Evolutionary conservation across 768 basidiomycete species (phyloP), one percentile per base, ranked within the genome.

Genomic region (Scleroderma citrinum): DNA sequence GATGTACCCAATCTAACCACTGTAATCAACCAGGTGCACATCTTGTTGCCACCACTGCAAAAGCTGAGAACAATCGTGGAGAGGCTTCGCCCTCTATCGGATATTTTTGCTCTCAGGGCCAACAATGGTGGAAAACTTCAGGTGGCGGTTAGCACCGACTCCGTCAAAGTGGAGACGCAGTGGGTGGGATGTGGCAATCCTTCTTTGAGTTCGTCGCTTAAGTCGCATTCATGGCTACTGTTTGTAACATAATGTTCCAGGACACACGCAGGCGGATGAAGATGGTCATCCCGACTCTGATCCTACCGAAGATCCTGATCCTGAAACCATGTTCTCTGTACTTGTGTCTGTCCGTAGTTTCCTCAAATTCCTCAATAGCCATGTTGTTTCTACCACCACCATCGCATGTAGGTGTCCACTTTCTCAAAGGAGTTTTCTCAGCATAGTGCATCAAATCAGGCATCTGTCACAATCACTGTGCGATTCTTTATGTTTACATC

Each of bases 401-500:
- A 91, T 94, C 51, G 89, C 87, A 29, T 87, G 91, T 90, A 56
- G 39, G 87, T 71, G 16, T 21, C n/a, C 12, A 16, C 39, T 49
- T 26, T 7, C 8, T 8, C n/a, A 3, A 3, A 7, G 2, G 5
- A 20, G 24, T n/a, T 46, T 31, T 13, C 12, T 17, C 48, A 8
- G 24, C 37, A 47, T 16, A 56, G 13, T 35, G 11, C 35, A 38
- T 29, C 51, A 21, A 24, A 23, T 0, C 59, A 93, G 90, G 85
- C 59, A 76, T 93, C 44, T 93, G 91, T 60, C 81, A 83, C 55
- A 76, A 81, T 50, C 85, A 92, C 54, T 92, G 89, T 60, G 74
- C 88, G 50, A 92, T 93, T 56, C 75, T 92, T 44, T 93, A 92
- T 54, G 89, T 92, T 47, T 93, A 92, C 60, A 85, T 92, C 38